phyloP scores from a whole-genome alignment of 306 rosid species.

The Carpinus viminea region DNA sequence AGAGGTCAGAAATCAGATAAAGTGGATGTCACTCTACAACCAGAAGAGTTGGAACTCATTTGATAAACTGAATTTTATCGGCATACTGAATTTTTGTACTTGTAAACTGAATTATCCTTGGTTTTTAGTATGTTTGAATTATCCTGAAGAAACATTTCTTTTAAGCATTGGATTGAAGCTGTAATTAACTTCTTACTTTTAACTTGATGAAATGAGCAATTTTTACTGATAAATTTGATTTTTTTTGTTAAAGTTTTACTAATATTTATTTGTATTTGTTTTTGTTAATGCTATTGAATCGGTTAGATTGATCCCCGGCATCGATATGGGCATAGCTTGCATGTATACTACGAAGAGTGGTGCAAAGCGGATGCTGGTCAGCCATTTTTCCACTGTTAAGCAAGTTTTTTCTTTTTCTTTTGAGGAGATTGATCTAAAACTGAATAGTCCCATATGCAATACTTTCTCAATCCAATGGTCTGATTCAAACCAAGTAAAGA shows the following conservation, averaged over 20 bases:
- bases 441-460: slow-evolving; percentile 69
- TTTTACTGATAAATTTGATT: neutral
- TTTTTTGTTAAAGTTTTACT: neutral
- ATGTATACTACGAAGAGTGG: slow-evolving; percentile 78
- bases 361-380: slow-evolving; percentile 73
- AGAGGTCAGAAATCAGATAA: no score
- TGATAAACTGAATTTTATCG: no score
- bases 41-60: no score
- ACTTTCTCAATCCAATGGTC: slow-evolving; percentile 58
- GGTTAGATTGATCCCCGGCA: slow-evolving; percentile 94
- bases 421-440: slow-evolving; percentile 47
- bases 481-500: slow-evolving; percentile 56
- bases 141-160: slow-evolving; percentile 22
- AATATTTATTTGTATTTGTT: slow-evolving; percentile 7
- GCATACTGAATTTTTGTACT: no score
- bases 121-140: no score
- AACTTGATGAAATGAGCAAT: neutral
- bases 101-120: no score
- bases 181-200: slow-evolving; percentile 40
- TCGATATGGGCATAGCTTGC: slow-evolving; percentile 93
- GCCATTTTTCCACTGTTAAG: slow-evolving; percentile 91
- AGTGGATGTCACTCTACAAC: no score
- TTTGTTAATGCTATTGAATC: neutral
- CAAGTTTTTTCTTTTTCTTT: neutral
- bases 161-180: slow-evolving; percentile 99